Evolutionary conservation across 108 stramenopile genomes (phyloP).

Genomic region (Asterionellopsis glacialis): DNA sequence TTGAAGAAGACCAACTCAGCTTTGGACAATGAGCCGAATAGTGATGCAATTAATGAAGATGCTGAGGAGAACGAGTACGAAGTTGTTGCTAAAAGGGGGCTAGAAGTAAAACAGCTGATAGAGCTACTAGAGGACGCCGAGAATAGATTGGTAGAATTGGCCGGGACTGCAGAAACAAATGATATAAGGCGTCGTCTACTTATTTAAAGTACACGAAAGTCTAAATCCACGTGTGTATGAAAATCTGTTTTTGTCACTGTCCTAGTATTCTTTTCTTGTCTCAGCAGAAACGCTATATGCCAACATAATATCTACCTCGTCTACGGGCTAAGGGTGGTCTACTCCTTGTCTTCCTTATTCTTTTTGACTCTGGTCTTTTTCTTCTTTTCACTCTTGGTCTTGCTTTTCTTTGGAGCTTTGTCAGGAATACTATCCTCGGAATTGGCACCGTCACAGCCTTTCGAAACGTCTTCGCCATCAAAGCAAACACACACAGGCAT

Average conservation of each 20-base stretch:
- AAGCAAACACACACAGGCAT: background rate
- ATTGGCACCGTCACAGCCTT: background rate
- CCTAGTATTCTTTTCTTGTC: too few relatives aligned
- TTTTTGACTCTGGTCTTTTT: too few relatives aligned
- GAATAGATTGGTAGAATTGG: constrained; percentile 39
- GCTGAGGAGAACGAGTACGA: constrained; percentile 56
- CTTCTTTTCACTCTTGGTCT: too few relatives aligned
- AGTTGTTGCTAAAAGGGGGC: constrained; percentile 53
- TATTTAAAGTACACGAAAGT: too few relatives aligned
- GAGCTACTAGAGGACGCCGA: constrained; percentile 75
- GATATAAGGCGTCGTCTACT: constrained; percentile 39
- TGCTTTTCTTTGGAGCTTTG: too few relatives aligned
- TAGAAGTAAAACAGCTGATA: constrained; percentile 60
- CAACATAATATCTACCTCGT: too few relatives aligned
- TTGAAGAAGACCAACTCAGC: constrained; percentile 49
- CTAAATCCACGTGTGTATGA: too few relatives aligned
- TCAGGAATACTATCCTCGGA: too few relatives aligned
- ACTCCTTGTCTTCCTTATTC: too few relatives aligned
- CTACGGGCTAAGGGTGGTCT: too few relatives aligned
- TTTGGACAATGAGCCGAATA: constrained; percentile 15
- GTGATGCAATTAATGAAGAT: constrained; percentile 14
- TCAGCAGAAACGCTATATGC: too few relatives aligned
- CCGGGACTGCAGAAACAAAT: constrained; percentile 51
- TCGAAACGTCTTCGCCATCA: background rate
- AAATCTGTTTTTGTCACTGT: too few relatives aligned